Evolutionary conservation across 1,284 basidiomycete species (phyloP), one percentile per base, ranked within the genome.

Genomic region (Heliocybe sulcata): DNA sequence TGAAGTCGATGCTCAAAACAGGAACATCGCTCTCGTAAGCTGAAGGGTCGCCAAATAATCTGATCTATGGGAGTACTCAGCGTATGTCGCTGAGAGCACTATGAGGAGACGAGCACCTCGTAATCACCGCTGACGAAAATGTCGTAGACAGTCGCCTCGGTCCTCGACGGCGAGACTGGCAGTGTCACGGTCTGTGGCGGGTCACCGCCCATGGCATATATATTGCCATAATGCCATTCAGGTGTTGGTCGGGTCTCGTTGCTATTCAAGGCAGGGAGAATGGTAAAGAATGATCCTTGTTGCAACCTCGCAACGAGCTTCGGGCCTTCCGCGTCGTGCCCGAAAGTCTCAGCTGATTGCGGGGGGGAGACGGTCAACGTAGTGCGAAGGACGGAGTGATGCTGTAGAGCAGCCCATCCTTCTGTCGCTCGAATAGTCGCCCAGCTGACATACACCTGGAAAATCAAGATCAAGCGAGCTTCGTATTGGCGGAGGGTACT

Each of bases 341-440:
- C 26, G 23, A 20, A 25, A 22, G 8, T 33, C 26, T 20, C 29
- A n/a, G 25, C 11, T 20, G 16, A n/a, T 20, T 12, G 10, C 9
- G 80, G 78, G 1, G 84, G 82, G 51, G 71, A 64, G 26, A 91
- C 59, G 0, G 76, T 83, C 10, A 92, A 59, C 1, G 75, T 78
- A 1, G 83, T 78, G 35, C 76, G 78, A n/a, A 92, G 71, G 19
- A 90, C 67, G 19, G 79, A 76, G 61, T 89, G 80, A 61, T 91
- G 85, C 64, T 92, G 90, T 25, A 92, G 67, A 14, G 79, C 84
- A 19, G 88, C 85, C 90, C 90, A 92, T n/a, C 90, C 90, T 68
- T 90, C 84, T 1, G 82, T 83, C 35, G 76, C 72, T 19, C 87
- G 81, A 50, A 92, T 72, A 51, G 72, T 69, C 27, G 75, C 64